Percentiles rank a stretch among this genome's conserved stretches.
These are phyloP conservation scores for Fusarium sororula DNA, from an alignment of 2,329 filamentous ascomycete genomes.

Conservation along the genomic window DNA sequence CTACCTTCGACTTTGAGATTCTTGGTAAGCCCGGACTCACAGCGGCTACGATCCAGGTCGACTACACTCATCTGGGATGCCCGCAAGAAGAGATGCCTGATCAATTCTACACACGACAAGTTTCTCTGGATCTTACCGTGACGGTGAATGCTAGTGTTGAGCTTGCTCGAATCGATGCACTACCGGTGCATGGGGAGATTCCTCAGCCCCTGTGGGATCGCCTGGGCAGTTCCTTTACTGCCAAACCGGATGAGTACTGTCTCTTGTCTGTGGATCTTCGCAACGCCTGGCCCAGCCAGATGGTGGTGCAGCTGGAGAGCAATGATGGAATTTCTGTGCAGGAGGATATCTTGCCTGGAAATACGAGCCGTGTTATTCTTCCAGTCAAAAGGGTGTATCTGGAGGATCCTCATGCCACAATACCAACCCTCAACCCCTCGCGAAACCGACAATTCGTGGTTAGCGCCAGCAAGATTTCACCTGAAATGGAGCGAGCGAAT, in stretches of 20 bases:
- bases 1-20: slow-evolving; percentile 83
- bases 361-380: slow-evolving; percentile 78
- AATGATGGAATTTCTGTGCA: slow-evolving; percentile 60
- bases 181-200: slow-evolving; percentile 76
- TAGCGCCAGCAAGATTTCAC: slow-evolving; percentile 79
- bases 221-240: slow-evolving; percentile 46
- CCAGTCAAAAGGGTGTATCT: slow-evolving; percentile 80
- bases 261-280: slow-evolving; percentile 84
- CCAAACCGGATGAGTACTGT: slow-evolving; percentile 72
- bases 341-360: slow-evolving; percentile 70
- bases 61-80: slow-evolving; percentile 84
- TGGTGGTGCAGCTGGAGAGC: slow-evolving; percentile 71
- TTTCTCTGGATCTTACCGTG: slow-evolving; percentile 81
- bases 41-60: slow-evolving; percentile 80
- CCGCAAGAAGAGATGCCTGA: slow-evolving; percentile 73
- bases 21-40: slow-evolving; percentile 87
- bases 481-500: slow-evolving; percentile 79
- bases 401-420: slow-evolving; percentile 77
- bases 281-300: slow-evolving; percentile 87
- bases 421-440: slow-evolving; percentile 82
- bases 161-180: slow-evolving; percentile 79
- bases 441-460: slow-evolving; percentile 94
- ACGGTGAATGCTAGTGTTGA: slow-evolving; percentile 94
- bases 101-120: slow-evolving; percentile 84
- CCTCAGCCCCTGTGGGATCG: slow-evolving; percentile 68